Conservation (phyloP, 805 yeast species). For the Teunomyces panamensis region DNA sequence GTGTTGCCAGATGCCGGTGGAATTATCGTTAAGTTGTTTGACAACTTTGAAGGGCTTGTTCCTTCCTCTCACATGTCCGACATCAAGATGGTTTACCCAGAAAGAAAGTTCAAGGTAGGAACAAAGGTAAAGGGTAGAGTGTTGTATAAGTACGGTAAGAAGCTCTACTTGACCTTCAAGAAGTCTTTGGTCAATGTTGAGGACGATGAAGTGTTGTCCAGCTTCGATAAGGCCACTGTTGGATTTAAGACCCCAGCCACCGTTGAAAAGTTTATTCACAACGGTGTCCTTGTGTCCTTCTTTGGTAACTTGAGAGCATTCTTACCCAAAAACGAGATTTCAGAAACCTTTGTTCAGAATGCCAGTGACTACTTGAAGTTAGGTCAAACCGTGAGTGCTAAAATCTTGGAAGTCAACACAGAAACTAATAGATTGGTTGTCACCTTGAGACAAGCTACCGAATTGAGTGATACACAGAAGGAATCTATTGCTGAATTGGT, state of each 20-base stretch:
- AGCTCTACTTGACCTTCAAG: conserved; percentile 67
- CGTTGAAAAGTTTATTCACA: conserved; percentile 63
- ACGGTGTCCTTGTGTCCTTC: conserved; percentile 82
- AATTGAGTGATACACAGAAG: conserved; percentile 46
- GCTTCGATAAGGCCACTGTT: conserved; percentile 35
- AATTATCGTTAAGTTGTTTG: conserved; percentile 61
- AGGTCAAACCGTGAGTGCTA: conserved; percentile 80
- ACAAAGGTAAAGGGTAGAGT: conserved; percentile 75
- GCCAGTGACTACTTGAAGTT: conserved; percentile 75
- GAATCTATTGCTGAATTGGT: conserved; percentile 45
- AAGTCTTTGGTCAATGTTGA: conserved; percentile 75
- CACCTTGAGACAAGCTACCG: conserved; percentile 67
- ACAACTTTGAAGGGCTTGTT: conserved; percentile 70
- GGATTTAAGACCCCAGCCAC: conserved; percentile 67
- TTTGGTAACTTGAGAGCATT: conserved; percentile 77
- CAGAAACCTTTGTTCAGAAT: conserved; percentile 77
- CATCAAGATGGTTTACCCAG: conserved; percentile 80
- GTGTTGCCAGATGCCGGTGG: conserved; percentile 61
- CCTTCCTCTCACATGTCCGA: conserved; percentile 79
- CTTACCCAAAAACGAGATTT: conserved; percentile 83
- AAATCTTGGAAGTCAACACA: conserved; percentile 56
- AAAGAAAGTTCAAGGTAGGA: conserved; percentile 86
- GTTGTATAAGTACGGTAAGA: conserved; percentile 47
- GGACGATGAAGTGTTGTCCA: conserved; percentile 48
- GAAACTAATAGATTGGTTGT: conserved; percentile 58